Percentiles rank a stretch among this genome's conserved stretches.
These are phyloP conservation scores for Endotrypanum monterogeii DNA, from an alignment of 208 protist genomes.

Conservation along the genomic window DNA sequence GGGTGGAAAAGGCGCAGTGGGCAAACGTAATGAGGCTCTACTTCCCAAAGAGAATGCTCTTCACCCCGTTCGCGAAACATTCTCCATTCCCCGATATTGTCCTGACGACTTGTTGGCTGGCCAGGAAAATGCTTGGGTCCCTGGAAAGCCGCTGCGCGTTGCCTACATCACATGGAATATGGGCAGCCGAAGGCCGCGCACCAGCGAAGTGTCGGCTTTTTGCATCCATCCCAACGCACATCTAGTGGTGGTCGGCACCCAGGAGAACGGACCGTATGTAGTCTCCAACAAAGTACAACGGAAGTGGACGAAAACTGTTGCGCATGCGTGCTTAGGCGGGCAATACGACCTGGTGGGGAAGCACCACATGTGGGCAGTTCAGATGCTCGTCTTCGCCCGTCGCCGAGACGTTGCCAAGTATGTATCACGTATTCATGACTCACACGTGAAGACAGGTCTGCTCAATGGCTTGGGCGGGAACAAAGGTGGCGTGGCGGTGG, in stretches of 20 bases:
- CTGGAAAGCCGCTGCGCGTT: conserved; percentile 74
- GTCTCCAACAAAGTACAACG: conserved; percentile 48
- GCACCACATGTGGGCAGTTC: conserved; percentile 75
- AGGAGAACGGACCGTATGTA: conserved; percentile 80
- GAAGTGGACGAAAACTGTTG: conserved; percentile 47
- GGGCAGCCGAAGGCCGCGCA: conserved; percentile 44
- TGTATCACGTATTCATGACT: conserved; percentile 46
- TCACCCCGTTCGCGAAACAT: conserved; percentile 49
- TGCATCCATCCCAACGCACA: conserved; percentile 86
- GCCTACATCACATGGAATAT: conserved; percentile 88
- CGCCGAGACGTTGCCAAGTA: conserved; percentile 62
- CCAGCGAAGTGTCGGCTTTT: conserved; percentile 48
- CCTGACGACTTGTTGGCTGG: conserved; percentile 39
- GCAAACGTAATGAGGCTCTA: conserved; percentile 2
- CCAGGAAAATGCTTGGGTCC: conserved; percentile 48
- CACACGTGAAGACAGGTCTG: conserved; percentile 62
- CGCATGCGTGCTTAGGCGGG: conserved; percentile 41
- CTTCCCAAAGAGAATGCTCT: conserved; percentile 5
- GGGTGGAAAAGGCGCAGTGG: conserved; percentile 33
- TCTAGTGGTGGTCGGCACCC: conserved; percentile 77
- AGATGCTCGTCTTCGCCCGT: conserved; percentile 83
- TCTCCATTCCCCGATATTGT: conserved; percentile 51
- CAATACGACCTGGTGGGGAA: conserved; percentile 65
- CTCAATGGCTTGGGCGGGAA: conserved; percentile 81
- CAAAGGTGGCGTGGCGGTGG: conserved; percentile 92